phyloP scores from a whole-genome alignment of 768 basidiomycete species.

The Mycena alexandri region DNA sequence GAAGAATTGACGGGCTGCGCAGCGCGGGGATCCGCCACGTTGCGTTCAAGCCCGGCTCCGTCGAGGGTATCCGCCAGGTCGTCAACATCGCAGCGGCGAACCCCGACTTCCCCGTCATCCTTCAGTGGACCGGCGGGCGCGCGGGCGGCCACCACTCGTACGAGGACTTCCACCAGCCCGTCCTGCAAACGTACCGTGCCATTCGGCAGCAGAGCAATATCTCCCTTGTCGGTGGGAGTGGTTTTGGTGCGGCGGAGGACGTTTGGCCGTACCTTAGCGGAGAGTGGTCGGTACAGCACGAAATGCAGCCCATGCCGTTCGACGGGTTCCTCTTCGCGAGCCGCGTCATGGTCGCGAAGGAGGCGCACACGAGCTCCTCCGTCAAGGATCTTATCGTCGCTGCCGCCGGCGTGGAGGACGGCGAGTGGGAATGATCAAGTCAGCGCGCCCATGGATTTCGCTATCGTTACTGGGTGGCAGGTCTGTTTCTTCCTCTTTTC shows the following conservation, averaged over 20 bases:
- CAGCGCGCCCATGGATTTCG: conserved; percentile 98
- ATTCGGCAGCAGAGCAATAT: conserved; percentile 94
- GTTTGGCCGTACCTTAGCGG: conserved; percentile 98
- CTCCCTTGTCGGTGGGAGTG: conserved; percentile 91
- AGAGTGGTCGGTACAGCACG: conserved; percentile 91
- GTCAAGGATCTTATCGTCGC: conserved; percentile 98
- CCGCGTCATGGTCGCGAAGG: conserved; percentile 99
- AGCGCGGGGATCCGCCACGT: conserved; percentile 94
- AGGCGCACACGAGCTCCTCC: conserved; percentile 93
- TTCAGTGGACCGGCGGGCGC: conserved; percentile 99
- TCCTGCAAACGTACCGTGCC: conserved; percentile 88
- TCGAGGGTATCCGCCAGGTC: conserved; percentile 98
- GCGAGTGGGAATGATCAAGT: conserved; percentile 80
- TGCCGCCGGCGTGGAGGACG: conserved; percentile 91
- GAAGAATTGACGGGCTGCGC: conserved; percentile 85
- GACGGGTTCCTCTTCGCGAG: conserved; percentile 97
- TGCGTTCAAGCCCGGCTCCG: conserved; percentile 97
- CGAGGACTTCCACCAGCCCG: conserved; percentile 98
- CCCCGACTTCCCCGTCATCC: conserved; percentile 95
- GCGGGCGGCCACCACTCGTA: conserved; percentile 99
- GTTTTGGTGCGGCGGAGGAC: conserved; percentile 95
- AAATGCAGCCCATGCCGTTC: conserved; percentile 96
- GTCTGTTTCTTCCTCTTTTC: conserved; percentile 57
- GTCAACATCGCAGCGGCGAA: conserved; percentile 95
- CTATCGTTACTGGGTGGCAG: conserved; percentile 99